A percentile compares a stretch with the other conserved stretches of the same genome.
phyloP scores from a whole-genome alignment of 2,329 filamentous ascomycete genomes.

The Incumbomyces delicatus region DNA sequence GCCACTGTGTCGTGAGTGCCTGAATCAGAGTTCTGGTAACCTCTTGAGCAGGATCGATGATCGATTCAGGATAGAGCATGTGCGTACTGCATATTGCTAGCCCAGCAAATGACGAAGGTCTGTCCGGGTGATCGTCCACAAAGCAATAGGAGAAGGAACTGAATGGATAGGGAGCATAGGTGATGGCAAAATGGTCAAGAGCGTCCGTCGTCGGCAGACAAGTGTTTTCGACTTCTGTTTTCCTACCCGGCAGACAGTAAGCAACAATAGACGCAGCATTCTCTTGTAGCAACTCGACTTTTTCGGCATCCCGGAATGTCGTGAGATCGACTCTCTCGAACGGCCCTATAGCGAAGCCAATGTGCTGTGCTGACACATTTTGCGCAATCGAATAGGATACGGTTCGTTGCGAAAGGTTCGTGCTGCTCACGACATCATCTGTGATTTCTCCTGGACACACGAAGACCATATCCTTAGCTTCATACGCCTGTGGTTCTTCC shows the following conservation, averaged over 20 bases:
- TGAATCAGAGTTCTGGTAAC: constrained; percentile 73
- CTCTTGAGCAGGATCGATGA: constrained; percentile 76
- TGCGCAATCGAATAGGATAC: constrained; percentile 72
- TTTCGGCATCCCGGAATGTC: constrained; percentile 78
- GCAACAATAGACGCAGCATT: constrained; percentile 83
- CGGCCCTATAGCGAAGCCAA: constrained; percentile 87
- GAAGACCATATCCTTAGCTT: constrained; percentile 62
- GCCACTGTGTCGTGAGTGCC: constrained; percentile 83
- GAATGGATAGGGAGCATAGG: constrained; percentile 84
- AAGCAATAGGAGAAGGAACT: constrained; percentile 89
- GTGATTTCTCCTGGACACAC: constrained; percentile 83
- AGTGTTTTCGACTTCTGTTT: constrained; percentile 75
- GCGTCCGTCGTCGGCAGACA: constrained; percentile 74
- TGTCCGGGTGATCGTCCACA: constrained; percentile 73
- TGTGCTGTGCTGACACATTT: constrained; percentile 72
- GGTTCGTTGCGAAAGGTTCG: constrained; percentile 73
- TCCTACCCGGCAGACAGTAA: constrained; percentile 78
- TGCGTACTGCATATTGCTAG: constrained; percentile 80
- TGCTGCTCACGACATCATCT: constrained; percentile 69
- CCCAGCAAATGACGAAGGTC: constrained; percentile 68
- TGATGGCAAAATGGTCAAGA: constrained; percentile 82
- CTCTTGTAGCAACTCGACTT: constrained; percentile 80
- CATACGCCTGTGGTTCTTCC: constrained; percentile 12
- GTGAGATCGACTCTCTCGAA: constrained; percentile 89
- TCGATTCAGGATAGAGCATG: constrained; percentile 71